These are phyloP conservation scores for Rutstroemia sp. DNA, from an alignment of 2,329 filamentous ascomycete species.

Conservation along the genomic window DNA sequence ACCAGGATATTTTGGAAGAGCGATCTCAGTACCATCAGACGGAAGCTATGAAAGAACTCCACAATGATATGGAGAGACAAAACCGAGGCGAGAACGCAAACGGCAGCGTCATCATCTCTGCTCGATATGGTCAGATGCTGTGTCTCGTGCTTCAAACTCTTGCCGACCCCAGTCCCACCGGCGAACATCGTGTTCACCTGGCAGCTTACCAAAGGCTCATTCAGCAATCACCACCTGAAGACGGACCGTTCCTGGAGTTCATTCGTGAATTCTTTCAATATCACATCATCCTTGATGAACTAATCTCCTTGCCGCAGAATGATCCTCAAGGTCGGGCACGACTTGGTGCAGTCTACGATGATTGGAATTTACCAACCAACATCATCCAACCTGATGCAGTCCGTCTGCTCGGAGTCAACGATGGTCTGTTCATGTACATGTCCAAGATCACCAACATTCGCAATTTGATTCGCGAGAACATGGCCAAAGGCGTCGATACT, in stretches of 20 bases:
- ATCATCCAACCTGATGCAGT: slow-evolving; percentile 22
- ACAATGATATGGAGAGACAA: slow-evolving; percentile 35
- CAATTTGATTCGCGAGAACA: slow-evolving; percentile 63
- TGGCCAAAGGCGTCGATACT: slow-evolving; percentile 54
- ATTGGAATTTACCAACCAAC: slow-evolving; percentile 22
- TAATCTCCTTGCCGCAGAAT: slow-evolving; percentile 38
- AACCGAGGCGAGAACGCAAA: slow-evolving; percentile 30
- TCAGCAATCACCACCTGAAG: slow-evolving; percentile 48
- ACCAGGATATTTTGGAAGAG: slow-evolving; percentile 38
- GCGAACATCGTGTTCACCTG: slow-evolving; percentile 75
- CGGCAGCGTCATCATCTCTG: slow-evolving; percentile 40
- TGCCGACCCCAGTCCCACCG: slow-evolving; percentile 48
- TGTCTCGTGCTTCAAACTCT: slow-evolving; percentile 52
- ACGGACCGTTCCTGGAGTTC: slow-evolving; percentile 66
- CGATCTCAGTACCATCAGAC: slow-evolving; percentile 50
- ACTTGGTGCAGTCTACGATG: slow-evolving; percentile 14
- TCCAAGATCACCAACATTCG: slow-evolving; percentile 72
- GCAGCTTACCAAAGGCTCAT: slow-evolving; percentile 68
- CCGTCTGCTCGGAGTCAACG: slow-evolving; percentile 70
- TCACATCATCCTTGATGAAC: slow-evolving; percentile 60
- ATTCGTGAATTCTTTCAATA: slow-evolving; percentile 78
- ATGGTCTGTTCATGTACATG: slow-evolving; percentile 73
- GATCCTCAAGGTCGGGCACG: slow-evolving; percentile 27
- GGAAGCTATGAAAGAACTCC: slow-evolving; percentile 46
- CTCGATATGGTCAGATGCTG: slow-evolving; percentile 55